Conservation (phyloP, 2,329 filamentous ascomycete species). For the Fusarium mexicanum region DNA sequence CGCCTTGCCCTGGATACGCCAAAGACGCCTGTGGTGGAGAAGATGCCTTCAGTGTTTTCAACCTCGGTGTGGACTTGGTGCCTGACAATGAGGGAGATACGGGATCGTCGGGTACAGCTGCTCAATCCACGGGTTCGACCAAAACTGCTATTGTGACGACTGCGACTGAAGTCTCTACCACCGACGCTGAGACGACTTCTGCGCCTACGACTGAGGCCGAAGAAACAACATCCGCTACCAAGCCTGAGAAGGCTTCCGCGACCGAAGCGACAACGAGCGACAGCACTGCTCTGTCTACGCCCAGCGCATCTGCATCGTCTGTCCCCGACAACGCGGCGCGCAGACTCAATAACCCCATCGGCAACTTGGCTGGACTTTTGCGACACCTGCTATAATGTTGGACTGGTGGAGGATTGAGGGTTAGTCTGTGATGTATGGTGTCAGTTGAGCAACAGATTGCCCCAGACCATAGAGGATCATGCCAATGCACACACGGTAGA, state of each 20-base stretch:
- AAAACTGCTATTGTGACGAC: background rate
- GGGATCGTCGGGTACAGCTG: background rate
- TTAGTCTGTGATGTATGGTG: background rate
- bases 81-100: background rate
- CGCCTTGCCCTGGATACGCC: conserved; percentile 14
- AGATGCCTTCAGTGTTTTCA: conserved; percentile 18
- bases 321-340: conserved; percentile 11
- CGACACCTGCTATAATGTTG: background rate
- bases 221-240: background rate
- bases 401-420: too few species aligned
- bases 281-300: background rate
- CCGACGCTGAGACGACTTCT: background rate
- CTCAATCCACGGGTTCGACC: background rate
- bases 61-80: background rate
- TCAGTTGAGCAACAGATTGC: background rate
- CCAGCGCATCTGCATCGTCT: background rate
- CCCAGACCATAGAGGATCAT: background rate
- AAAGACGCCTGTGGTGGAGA: conserved; percentile 21
- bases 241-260: background rate
- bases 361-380: background rate
- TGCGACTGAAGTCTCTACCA: background rate
- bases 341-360: conserved; percentile 11
- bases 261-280: background rate
- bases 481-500: background rate
- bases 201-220: background rate